Evolutionary conservation across 2,329 filamentous ascomycete species (phyloP).

Genomic region (Moelleriella libera): DNA sequence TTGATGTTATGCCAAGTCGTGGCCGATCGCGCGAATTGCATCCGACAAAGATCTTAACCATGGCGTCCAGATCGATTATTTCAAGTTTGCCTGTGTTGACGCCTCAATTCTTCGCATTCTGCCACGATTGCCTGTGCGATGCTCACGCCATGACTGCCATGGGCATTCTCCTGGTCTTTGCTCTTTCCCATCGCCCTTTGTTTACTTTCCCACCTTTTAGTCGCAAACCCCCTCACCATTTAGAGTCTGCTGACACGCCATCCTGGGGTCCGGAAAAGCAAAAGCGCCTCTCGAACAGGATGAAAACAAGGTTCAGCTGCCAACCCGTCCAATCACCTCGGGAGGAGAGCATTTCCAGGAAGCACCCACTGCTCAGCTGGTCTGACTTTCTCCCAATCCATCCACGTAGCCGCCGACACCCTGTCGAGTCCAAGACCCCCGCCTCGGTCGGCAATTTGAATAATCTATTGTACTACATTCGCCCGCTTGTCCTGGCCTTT

Average conservation of each 20-base stretch:
- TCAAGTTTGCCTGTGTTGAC: not conserved
- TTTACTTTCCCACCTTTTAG: not conserved
- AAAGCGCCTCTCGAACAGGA: not conserved
- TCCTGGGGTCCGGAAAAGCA: not conserved
- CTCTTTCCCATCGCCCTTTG: not conserved
- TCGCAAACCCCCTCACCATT: too few relatives aligned
- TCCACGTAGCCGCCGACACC: not conserved
- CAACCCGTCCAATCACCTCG: not conserved
- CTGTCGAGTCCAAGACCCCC: not conserved
- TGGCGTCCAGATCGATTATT: conserved; percentile 1
- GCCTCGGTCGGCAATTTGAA: not conserved
- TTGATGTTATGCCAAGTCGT: not conserved
- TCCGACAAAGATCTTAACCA: conserved; percentile 1
- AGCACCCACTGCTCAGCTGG: not conserved
- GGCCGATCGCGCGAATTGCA: not conserved
- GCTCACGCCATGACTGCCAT: not conserved
- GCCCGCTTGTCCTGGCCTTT: not conserved
- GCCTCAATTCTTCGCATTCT: not conserved
- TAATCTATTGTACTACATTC: not conserved
- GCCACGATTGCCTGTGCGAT: not conserved
- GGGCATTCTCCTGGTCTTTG: not conserved
- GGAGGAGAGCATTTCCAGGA: not conserved
- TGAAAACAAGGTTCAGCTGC: not conserved
- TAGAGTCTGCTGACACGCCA: not conserved
- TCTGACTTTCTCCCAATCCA: not conserved